A percentile compares a stretch with the other conserved stretches of the same genome.
Conservation (phyloP, 2,329 filamentous ascomycete species). For the Alternaria longipes region DNA sequence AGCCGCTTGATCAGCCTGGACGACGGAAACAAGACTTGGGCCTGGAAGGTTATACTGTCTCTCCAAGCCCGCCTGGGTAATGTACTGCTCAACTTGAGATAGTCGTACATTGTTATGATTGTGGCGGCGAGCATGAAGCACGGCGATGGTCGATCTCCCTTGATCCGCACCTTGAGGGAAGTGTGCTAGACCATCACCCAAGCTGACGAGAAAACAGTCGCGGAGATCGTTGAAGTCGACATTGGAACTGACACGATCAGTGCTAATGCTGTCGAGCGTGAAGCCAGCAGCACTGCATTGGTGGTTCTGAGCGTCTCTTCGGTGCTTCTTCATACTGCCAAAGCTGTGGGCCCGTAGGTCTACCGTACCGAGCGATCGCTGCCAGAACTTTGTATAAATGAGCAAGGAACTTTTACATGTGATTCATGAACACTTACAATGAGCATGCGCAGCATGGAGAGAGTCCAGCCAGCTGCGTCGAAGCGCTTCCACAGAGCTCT, state of each 20-base stretch:
- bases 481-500: slow-evolving; percentile 1
- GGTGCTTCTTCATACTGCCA: slow-evolving; percentile 3
- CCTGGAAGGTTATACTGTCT: background rate
- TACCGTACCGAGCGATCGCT: background rate
- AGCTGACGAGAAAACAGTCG: slow-evolving; percentile 1
- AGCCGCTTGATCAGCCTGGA: background rate
- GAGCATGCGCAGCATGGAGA: background rate
- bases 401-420: background rate
- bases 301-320: background rate
- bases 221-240: slow-evolving; percentile 1
- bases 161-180: background rate
- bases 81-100: slow-evolving; percentile 2
- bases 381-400: background rate
- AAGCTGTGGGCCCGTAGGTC: background rate
- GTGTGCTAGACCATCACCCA: background rate
- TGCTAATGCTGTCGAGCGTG: background rate
- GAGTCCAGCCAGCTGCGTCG: background rate
- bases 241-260: background rate
- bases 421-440: background rate
- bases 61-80: background rate
- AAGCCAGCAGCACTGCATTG: background rate
- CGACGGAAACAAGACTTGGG: background rate
- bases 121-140: background rate
- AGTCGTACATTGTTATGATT: slow-evolving; percentile 1
- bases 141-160: background rate